Percentiles rank a stretch among this genome's conserved stretches.
Evolutionary conservation across 164 flowering plant genomes (phyloP).

Genomic region (Santalum album): DNA sequence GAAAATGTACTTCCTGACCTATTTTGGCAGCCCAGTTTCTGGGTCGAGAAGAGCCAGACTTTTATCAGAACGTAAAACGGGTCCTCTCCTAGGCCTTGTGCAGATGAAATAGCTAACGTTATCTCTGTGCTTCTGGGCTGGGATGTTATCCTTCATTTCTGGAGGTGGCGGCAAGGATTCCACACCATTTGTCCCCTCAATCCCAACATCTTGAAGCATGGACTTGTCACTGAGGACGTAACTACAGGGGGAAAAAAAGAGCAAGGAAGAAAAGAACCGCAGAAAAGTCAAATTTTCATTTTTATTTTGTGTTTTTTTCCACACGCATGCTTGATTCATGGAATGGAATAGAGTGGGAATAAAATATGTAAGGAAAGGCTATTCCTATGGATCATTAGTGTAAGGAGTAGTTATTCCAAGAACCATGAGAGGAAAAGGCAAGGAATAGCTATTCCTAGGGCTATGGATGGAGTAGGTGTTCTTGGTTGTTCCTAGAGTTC

Average conservation of each 20-base stretch:
- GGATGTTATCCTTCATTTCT: slow-evolving; percentile 41
- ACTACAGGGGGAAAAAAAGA: slow-evolving; percentile 36
- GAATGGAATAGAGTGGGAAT: too few species aligned
- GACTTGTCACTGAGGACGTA: slow-evolving; percentile 79
- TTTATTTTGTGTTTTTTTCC: too few species aligned
- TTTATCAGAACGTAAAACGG: slow-evolving; percentile 51
- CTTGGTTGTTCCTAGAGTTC: too few species aligned
- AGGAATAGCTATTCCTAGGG: too few species aligned
- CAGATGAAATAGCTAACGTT: slow-evolving; percentile 90
- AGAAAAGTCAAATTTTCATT: too few species aligned
- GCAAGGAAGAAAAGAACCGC: too few species aligned
- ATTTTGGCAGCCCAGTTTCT: slow-evolving; percentile 78
- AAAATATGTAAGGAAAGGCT: too few species aligned
- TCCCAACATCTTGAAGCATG: slow-evolving; percentile 74
- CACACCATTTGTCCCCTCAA: slow-evolving; percentile 45
- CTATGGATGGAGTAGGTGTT: too few species aligned
- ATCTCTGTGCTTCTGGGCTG: slow-evolving; percentile 41
- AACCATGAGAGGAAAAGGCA: too few species aligned
- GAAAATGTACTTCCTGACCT: slow-evolving; percentile 1
- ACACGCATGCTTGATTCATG: too few species aligned
- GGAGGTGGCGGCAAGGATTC: slow-evolving; percentile 70
- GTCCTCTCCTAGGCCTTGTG: slow-evolving; percentile 89
- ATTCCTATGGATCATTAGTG: too few species aligned
- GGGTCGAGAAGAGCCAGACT: slow-evolving; percentile 68
- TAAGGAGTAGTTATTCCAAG: too few species aligned